These are phyloP conservation scores for Eucalyptus dawsonii DNA, from an alignment of 345 rosid genomes.

Conservation along the genomic window DNA sequence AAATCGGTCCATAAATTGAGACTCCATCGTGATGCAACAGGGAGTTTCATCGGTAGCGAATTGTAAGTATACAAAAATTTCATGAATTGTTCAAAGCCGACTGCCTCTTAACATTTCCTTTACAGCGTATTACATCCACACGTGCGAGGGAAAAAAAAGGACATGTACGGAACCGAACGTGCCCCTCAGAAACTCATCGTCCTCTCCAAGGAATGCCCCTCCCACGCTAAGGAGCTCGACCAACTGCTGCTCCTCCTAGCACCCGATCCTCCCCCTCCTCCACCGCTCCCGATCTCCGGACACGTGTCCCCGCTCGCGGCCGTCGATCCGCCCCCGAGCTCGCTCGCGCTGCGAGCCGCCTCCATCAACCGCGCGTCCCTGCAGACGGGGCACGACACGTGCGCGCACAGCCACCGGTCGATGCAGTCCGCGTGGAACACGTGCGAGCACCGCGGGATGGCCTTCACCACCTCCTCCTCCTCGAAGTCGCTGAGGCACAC, in stretches of 20 bases:
- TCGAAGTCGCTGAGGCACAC: conserved; percentile 56
- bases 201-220: background rate
- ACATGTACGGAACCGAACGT: background rate
- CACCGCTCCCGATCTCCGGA: background rate
- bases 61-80: background rate
- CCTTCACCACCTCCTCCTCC: conserved; percentile 24
- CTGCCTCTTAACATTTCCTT: background rate
- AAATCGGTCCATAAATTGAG: background rate
- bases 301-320: background rate
- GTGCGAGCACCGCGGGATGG: conserved; percentile 39
- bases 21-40: background rate
- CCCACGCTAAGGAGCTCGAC: background rate
- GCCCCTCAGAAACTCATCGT: conserved; percentile 2
- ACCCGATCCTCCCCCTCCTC: background rate
- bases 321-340: background rate
- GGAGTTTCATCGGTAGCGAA: background rate
- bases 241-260: conserved; percentile 4
- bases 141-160: background rate
- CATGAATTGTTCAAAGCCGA: background rate
- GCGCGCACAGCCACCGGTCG: conserved; percentile 40
- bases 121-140: background rate
- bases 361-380: conserved; percentile 25
- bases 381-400: conserved; percentile 50
- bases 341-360: background rate
- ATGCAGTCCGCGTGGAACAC: conserved; percentile 40